Base-by-base conservation (phyloP, 345 rosid species). In the Excoecaria cochinchinensis region DNA sequence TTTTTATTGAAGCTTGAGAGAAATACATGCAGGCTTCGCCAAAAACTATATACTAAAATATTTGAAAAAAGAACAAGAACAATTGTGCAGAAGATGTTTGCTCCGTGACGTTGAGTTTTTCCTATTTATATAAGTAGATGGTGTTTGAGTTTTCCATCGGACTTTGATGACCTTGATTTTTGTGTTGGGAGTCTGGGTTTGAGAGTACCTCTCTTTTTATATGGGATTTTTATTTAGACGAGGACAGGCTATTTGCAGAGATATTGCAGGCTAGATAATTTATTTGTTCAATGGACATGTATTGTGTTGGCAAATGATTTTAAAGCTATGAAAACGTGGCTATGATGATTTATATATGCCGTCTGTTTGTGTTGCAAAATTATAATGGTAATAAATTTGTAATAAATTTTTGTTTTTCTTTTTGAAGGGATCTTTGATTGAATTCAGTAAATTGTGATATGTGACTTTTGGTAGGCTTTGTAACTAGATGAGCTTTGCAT, bases 1-100 rank as follows among this genome's bases (percentile, higher is more conserved):
- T 81, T 81, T 79, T 73, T 42, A 77, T 44, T 69, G 84, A 88
- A 87, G 86, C 87, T 83, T 83, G 78, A 76, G 76, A 79, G 82
- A 80, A 78, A 69, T 76, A 38, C 72, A 74, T 69, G 70, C 78
- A 1, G 83, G 85, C 88, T 84, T 83, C 88, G 73, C 78, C 74
- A 36, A 80, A 69, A 75, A 70, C 74, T 77, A 75, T 60, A 48
- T 75, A 76, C 73, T 68, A 62, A 74, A 74, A 80, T 40, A 62
- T 17, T 58, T 69, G 52, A 74, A 64, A 55, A 67, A 63, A 24
- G 69, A 74, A 68, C 70, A 73, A 81, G 82, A 72, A 75, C 16
- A 55, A 75, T 77, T 75, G 84, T 82, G 87, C 85, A 62, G 79
- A 78, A 75, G 83, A 76, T 77, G 71, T 57, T 72, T 78, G 69